Evolutionary conservation across 352 stramenopile genomes (phyloP), one percentile per base, ranked within the genome.

Genomic region (Phytophthora sansomeana): DNA sequence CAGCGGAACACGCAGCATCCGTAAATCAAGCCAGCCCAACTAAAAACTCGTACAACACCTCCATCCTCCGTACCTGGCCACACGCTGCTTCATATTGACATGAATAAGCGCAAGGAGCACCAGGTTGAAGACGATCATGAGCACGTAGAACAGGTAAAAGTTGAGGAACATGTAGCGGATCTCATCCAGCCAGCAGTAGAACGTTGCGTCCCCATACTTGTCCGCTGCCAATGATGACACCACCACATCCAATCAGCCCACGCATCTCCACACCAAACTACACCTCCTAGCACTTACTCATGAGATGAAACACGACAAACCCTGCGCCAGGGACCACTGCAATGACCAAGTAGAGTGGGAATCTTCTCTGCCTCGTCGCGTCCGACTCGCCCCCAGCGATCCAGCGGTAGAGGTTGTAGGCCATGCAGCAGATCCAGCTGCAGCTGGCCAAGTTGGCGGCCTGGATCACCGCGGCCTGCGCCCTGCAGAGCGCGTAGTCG

Each of bases 321-420:
- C 64, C 75, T 1, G 73, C 43, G 16, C 81, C 79, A 9, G 85
- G 87, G 11, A 88, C 46, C 13, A 93, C 36, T n/a, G 80, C 72
- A 64, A 89, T 46, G 4, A 62, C 50, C 21, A 95, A 56, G 50
- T 89, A 95, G 14, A 81, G 53, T 13, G 52, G 53, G 50, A 93
- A 86, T 14, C 87, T 75, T 35, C 65, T 76, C 61, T 87, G 75
- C 21, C 83, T 70, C 33, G 82, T 92, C 13, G 84, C 83, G 44
- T 90, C 78, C 32, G 80, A 88, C 48, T 95, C 87, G 32, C 85
- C 79, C 14, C 77, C 80, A 13, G 87, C 81, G 44, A 93, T 88
- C 87, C 87, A 95, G 4, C 83, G 78, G 62, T 93, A 92, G 13
- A 95, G 69, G 46, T 93, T 93, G 68, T 87, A 93, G 7, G 82